These are phyloP conservation scores for Saprolegnia diclina DNA, from an alignment of 352 stramenopile species.

Conservation along the genomic window DNA sequence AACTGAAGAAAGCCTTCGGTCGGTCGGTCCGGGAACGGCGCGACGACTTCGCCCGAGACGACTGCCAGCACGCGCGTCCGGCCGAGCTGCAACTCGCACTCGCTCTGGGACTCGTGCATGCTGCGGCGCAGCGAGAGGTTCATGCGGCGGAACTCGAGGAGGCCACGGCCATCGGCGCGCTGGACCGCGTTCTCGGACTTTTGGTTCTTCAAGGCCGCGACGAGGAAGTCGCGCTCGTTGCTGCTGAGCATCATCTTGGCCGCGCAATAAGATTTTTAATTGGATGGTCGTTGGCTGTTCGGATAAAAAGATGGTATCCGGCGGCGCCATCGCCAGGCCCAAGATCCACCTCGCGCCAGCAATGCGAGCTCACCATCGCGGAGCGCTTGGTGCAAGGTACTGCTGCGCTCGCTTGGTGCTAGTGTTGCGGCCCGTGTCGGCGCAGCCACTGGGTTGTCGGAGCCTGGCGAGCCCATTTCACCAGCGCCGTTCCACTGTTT, in stretches of 20 bases:
- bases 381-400: no score
- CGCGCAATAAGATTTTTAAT: conserved; percentile 16
- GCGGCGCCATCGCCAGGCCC: neutral
- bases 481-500: no score
- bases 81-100: conserved; percentile 73
- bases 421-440: no score
- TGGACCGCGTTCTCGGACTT: conserved; percentile 26
- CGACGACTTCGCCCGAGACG: conserved; percentile 78
- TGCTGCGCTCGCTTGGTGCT: no score
- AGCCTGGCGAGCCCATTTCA: no score
- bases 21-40: conserved; percentile 78
- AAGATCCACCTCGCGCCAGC: no score
- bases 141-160: conserved; percentile 77
- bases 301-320: neutral
- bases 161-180: conserved; percentile 65
- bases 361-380: no score
- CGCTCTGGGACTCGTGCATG: conserved; percentile 49
- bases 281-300: conserved; percentile 10
- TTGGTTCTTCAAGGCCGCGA: conserved; percentile 52
- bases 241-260: conserved; percentile 50
- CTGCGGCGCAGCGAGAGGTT: conserved; percentile 19
- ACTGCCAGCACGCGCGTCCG: conserved; percentile 77
- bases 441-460: no score
- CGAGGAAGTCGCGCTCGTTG: conserved; percentile 76
- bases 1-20: conserved; percentile 85